phyloP scores from a whole-genome alignment of 257 asterid species.

The Primulina eburnea region DNA sequence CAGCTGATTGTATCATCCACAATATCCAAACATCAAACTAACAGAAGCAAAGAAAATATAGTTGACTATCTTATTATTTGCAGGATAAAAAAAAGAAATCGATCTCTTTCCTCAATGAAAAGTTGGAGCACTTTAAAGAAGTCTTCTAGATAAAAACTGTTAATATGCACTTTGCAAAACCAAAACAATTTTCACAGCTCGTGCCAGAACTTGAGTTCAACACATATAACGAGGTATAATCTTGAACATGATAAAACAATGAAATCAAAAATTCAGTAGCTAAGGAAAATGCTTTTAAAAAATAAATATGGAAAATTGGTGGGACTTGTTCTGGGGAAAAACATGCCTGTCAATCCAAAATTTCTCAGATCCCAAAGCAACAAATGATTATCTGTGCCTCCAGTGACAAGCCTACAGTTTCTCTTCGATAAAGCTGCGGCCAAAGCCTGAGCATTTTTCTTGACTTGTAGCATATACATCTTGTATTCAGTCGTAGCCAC shows the following conservation, averaged over 20 bases:
- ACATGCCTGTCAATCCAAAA: conserved; percentile 72
- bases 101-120: neutral
- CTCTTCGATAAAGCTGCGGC: conserved; percentile 63
- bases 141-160: neutral
- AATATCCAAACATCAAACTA: neutral
- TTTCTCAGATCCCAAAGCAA: conserved; percentile 85
- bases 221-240: neutral
- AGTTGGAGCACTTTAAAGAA: neutral
- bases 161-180: too few species aligned
- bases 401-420: conserved; percentile 72
- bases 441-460: conserved; percentile 76
- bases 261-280: neutral
- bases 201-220: neutral
- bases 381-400: conserved; percentile 83
- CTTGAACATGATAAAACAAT: neutral
- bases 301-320: neutral
- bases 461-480: conserved; percentile 77
- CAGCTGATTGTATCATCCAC: neutral
- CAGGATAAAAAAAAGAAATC: neutral
- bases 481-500: conserved; percentile 76
- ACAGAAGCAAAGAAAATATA: too few species aligned
- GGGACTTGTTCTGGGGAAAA: neutral
- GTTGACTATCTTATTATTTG: neutral
- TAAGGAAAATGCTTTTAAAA: too few species aligned
- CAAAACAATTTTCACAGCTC: neutral